Conservation (phyloP, 768 basidiomycete genomes). For the Amylocystis lapponica region DNA sequence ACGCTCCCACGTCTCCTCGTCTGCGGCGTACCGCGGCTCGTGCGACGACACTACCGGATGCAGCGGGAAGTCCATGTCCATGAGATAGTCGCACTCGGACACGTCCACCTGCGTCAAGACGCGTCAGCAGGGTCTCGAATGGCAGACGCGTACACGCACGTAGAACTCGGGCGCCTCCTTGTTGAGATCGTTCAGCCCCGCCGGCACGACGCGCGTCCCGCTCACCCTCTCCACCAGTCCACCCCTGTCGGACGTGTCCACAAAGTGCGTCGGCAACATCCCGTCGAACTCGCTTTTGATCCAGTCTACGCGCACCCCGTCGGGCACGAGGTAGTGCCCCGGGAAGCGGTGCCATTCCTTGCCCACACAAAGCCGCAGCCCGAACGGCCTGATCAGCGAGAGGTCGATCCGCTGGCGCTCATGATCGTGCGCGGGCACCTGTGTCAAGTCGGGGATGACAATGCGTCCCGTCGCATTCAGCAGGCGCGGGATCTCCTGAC, state of each 20-base stretch:
- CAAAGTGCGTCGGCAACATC: constrained; percentile 82
- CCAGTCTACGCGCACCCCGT: constrained; percentile 77
- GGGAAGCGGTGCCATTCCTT: constrained; percentile 98
- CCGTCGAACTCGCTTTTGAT: constrained; percentile 91
- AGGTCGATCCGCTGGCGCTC: constrained; percentile 53
- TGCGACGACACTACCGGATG: constrained; percentile 47
- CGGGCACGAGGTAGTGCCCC: constrained; percentile 82
- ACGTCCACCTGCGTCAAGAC: constrained; percentile 50
- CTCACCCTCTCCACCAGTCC: constrained; percentile 48
- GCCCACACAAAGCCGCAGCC: constrained; percentile 76
- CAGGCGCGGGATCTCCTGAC: constrained; percentile 72
- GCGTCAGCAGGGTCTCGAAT: constrained; percentile 1
- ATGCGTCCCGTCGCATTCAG: constrained; percentile 69
- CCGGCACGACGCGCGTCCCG: constrained; percentile 56
- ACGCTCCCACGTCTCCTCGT: constrained; percentile 70
- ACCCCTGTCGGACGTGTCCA: constrained; percentile 25
- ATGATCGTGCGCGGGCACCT: constrained; percentile 38
- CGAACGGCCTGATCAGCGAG: constrained; percentile 58
- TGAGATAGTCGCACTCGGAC: constrained; percentile 78
- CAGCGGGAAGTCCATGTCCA: constrained; percentile 84
- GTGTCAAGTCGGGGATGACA: constrained; percentile 38
- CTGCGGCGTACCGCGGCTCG: constrained; percentile 78
- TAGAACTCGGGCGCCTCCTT: constrained; percentile 71
- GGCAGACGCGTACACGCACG: constrained; percentile 41
- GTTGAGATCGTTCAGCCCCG: constrained; percentile 85